These are phyloP conservation scores for Mycena leptocephala DNA, from an alignment of 768 basidiomycete genomes.

Conservation along the genomic window DNA sequence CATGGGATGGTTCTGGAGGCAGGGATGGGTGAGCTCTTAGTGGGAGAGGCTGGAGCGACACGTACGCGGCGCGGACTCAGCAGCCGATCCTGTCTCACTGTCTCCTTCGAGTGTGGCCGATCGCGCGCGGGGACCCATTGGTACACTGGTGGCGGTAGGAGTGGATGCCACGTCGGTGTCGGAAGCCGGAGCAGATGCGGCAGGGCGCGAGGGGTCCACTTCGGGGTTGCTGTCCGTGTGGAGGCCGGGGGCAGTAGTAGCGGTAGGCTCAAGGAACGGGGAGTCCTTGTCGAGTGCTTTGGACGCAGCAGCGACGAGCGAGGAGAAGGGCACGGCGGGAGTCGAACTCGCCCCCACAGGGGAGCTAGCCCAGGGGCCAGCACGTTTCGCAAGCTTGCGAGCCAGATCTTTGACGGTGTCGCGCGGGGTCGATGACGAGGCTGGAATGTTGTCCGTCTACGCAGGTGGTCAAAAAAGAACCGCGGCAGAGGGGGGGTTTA, in stretches of 20 bases:
- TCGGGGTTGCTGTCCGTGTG: neutral
- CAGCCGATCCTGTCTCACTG: too few species aligned
- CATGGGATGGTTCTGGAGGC: too few species aligned
- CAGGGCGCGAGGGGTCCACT: neutral
- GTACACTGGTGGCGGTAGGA: too few species aligned
- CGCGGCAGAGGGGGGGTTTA: neutral
- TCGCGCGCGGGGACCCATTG: too few species aligned
- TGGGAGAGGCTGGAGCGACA: too few species aligned
- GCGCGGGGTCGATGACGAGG: too few species aligned
- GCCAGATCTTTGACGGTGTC: neutral
- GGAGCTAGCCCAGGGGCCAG: neutral
- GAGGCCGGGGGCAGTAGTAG: neutral
- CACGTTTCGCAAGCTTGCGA: neutral
- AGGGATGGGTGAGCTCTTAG: too few species aligned
- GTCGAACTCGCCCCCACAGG: neutral
- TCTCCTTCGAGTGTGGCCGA: too few species aligned
- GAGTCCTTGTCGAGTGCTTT: neutral
- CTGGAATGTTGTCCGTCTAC: neutral
- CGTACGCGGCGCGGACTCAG: too few species aligned
- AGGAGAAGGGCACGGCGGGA: neutral
- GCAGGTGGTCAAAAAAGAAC: neutral
- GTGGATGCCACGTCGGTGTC: too few species aligned
- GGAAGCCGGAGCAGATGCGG: neutral
- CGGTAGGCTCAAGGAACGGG: neutral
- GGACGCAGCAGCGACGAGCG: neutral